Evolutionary conservation across 2,329 filamentous ascomycete genomes (phyloP).

Genomic region (Coccinonectria pachysandricola): DNA sequence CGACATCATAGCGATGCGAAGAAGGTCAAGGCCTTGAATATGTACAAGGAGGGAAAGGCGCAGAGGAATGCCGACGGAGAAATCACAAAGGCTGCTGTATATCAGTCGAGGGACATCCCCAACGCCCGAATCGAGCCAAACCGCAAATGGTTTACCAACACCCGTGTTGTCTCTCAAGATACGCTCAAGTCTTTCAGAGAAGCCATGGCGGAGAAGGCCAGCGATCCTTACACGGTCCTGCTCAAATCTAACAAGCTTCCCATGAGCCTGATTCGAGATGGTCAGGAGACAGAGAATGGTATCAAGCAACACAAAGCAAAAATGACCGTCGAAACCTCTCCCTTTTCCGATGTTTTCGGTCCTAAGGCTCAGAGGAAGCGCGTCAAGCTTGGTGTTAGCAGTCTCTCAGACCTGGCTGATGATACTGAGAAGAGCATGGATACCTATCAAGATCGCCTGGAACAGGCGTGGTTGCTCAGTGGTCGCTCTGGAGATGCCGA

Average conservation of each 20-base stretch:
- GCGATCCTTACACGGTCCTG: conserved; percentile 88
- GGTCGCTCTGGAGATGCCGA: conserved; percentile 51
- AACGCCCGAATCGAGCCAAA: conserved; percentile 88
- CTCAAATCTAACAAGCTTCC: conserved; percentile 95
- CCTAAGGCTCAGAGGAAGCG: conserved; percentile 88
- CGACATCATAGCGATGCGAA: conserved; percentile 58
- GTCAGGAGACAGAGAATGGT: conserved; percentile 59
- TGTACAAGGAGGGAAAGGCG: conserved; percentile 79
- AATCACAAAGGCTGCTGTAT: conserved; percentile 74
- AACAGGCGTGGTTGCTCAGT: conserved; percentile 67
- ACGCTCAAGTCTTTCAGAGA: conserved; percentile 78
- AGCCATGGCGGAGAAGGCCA: conserved; percentile 81
- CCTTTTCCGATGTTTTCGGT: conserved; percentile 83
- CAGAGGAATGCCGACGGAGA: conserved; percentile 74
- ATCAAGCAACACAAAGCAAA: conserved; percentile 89
- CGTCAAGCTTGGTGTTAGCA: conserved; percentile 77
- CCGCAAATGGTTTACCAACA: conserved; percentile 96
- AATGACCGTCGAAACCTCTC: conserved; percentile 79
- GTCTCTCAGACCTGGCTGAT: conserved; percentile 70
- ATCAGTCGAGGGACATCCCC: conserved; percentile 73
- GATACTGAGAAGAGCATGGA: conserved; percentile 74
- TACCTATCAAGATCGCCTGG: conserved; percentile 67
- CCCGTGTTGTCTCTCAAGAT: conserved; percentile 79
- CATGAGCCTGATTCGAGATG: conserved; percentile 85
- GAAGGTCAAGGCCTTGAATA: conserved; percentile 79